Evolutionary conservation across 2,329 filamentous ascomycete genomes (phyloP).

Genomic region (Colletotrichum phormii): DNA sequence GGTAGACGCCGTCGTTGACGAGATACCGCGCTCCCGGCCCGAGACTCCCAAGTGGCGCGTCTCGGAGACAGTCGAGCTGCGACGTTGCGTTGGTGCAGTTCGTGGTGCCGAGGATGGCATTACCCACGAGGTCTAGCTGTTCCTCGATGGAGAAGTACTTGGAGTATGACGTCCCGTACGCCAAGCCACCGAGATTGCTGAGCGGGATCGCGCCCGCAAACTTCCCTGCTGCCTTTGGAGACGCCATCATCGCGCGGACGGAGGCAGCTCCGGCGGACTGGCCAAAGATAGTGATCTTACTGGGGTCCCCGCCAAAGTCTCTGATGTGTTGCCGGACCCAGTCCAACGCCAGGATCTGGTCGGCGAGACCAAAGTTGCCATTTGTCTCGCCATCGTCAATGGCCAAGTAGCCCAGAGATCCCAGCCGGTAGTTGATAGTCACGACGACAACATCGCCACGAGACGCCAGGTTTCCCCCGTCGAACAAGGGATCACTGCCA

Average conservation of each 20-base stretch:
- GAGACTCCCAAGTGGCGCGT: conserved; percentile 56
- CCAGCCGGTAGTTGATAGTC: conserved; percentile 69
- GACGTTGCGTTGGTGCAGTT: conserved; percentile 62
- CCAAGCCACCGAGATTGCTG: conserved; percentile 54
- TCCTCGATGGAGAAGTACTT: conserved; percentile 68
- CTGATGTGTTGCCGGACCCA: conserved; percentile 64
- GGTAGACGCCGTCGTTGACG: conserved; percentile 68
- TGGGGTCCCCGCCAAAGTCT: conserved; percentile 67
- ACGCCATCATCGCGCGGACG: conserved; percentile 62
- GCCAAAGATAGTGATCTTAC: conserved; percentile 66
- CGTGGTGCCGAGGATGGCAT: conserved; percentile 61
- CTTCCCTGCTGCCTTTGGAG: conserved; percentile 58
- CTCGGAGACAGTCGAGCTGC: conserved; percentile 65
- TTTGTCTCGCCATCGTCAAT: conserved; percentile 58
- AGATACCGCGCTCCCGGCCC: conserved; percentile 59
- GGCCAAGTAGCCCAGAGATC: conserved; percentile 69
- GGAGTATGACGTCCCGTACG: conserved; percentile 69
- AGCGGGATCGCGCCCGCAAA: conserved; percentile 59
- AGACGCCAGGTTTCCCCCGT: conserved; percentile 57
- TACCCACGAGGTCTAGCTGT: conserved; percentile 59
- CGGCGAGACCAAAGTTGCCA: conserved; percentile 61
- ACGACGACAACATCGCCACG: conserved; percentile 65
- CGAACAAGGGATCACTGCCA: conserved; percentile 56
- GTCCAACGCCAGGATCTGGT: conserved; percentile 61
- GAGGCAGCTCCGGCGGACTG: conserved; percentile 65